These are phyloP conservation scores for Colletotrichum tamarilloi DNA, from an alignment of 2,329 filamentous ascomycete species.

Conservation along the genomic window DNA sequence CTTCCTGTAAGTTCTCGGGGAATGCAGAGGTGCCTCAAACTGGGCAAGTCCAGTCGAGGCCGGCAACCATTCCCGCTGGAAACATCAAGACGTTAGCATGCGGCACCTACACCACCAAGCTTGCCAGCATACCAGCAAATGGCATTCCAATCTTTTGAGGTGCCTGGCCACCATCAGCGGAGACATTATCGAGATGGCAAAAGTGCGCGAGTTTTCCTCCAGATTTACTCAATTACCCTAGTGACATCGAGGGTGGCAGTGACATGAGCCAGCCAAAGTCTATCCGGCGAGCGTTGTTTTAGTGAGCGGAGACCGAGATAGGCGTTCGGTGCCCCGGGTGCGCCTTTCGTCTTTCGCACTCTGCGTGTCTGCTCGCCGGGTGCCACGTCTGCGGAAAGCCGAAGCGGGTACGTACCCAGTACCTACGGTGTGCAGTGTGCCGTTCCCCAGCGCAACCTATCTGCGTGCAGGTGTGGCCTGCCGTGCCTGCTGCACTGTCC, in stretches of 20 bases:
- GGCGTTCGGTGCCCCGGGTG: conserved; percentile 15
- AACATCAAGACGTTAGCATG: background rate
- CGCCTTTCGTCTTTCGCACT: background rate
- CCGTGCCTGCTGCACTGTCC: background rate
- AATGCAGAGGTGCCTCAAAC: background rate
- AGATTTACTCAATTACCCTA: background rate
- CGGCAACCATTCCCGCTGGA: background rate
- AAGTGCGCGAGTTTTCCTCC: background rate
- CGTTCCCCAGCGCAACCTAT: too few relatives aligned
- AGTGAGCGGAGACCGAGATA: conserved; percentile 27
- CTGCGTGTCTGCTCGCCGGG: background rate
- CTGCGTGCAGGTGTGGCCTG: too few relatives aligned
- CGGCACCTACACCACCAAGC: background rate
- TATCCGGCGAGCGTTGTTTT: background rate
- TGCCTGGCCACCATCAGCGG: background rate
- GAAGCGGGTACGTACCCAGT: conserved; percentile 24
- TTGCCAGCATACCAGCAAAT: background rate
- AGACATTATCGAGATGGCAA: background rate
- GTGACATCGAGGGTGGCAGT: conserved; percentile 1
- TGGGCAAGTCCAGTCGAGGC: conserved; percentile 25
- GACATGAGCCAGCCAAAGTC: conserved; percentile 3
- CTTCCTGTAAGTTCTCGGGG: background rate
- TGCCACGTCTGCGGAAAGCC: conserved; percentile 33
- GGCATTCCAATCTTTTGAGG: background rate
- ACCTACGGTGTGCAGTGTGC: background rate